Evolutionary conservation across 78 protist genomes (phyloP).

Genomic region (Chrysochromulina parva): DNA sequence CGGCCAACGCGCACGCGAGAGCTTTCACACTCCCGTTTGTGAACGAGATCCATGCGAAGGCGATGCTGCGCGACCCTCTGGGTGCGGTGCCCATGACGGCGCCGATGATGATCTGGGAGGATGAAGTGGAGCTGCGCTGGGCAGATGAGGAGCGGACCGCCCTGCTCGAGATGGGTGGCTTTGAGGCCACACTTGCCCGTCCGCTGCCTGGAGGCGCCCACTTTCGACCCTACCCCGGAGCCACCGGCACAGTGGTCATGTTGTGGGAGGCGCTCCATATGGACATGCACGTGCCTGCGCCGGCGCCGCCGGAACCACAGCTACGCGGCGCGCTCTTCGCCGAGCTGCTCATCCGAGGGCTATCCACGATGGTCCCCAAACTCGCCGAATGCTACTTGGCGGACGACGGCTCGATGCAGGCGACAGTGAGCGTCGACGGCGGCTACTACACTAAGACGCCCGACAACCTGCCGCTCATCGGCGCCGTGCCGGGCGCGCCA

Average conservation of each 20-base stretch:
- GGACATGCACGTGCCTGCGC: neutral
- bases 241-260: neutral
- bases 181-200: neutral
- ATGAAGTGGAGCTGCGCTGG: neutral
- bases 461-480: constrained; percentile 16
- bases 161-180: neutral
- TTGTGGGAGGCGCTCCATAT: neutral
- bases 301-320: neutral
- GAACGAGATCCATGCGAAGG: constrained; percentile 28
- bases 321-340: neutral
- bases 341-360: neutral
- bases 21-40: neutral
- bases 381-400: neutral
- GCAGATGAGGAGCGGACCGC: neutral
- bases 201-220: neutral
- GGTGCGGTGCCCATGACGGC: neutral
- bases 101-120: constrained; percentile 9
- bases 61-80: neutral
- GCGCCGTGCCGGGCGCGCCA: neutral
- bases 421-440: neutral
- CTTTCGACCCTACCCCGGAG: neutral
- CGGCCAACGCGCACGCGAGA: neutral
- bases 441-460: constrained; percentile 22
- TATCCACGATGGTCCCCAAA: neutral
- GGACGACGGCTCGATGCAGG: neutral